These are phyloP conservation scores for Aspergillus sp. DNA, from an alignment of 2,329 filamentous ascomycete genomes.

Conservation along the genomic window DNA sequence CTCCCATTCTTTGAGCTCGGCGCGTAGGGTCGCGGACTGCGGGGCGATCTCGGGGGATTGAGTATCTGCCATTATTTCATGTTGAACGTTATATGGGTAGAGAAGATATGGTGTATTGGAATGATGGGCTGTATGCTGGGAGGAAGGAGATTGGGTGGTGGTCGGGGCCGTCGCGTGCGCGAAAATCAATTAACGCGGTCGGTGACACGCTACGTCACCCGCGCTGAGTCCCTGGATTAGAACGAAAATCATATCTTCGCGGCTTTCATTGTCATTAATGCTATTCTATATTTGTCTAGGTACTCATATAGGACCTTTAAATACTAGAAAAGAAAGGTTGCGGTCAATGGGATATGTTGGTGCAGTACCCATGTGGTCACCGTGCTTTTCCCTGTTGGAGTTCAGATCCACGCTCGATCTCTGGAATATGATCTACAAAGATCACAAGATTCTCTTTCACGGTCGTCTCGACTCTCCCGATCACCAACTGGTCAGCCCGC, in stretches of 20 bases:
- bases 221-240: too few species aligned
- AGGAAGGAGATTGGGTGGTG: background rate
- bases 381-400: too few species aligned
- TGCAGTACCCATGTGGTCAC: too few species aligned
- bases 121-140: background rate
- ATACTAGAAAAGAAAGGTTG: too few species aligned
- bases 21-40: constrained; percentile 36
- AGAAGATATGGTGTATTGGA: background rate
- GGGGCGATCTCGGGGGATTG: constrained; percentile 23
- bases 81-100: background rate
- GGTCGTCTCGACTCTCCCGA: background rate
- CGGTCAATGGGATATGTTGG: too few species aligned
- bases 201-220: background rate
- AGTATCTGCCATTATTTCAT: constrained; percentile 30
- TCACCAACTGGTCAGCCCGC: constrained; percentile 65
- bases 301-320: background rate
- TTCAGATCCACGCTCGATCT: too few species aligned
- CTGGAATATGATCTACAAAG: too few species aligned
- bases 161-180: constrained; percentile 20
- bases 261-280: background rate
- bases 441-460: too few species aligned
- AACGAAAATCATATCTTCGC: background rate
- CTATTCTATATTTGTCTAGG: background rate
- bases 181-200: constrained; percentile 31
- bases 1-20: constrained; percentile 50